Evolutionary conservation across 1,284 basidiomycete genomes (phyloP), one percentile per base, ranked within the genome.

Genomic region (Trichosporon asahii): DNA sequence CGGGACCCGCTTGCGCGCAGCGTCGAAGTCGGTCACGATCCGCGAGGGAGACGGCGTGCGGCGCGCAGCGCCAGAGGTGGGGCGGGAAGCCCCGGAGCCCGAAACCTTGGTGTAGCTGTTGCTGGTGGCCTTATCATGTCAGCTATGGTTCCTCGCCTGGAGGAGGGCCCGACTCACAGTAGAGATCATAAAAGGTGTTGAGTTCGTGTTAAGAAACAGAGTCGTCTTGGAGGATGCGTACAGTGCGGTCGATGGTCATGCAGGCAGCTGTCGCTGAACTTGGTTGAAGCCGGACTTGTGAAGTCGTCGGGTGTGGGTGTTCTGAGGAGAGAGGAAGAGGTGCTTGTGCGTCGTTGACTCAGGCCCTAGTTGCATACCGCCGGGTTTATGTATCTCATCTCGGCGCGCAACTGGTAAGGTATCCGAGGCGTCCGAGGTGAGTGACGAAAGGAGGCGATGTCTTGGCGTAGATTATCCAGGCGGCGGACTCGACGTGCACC

Each of bases 391-490:
- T 53, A 53, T 25, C 21, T 53, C 49, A 11, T 53, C 21, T 18
- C 57, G 29, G 18, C 2, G 12, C 27, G 35, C 27, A 18, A n/a
- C 29, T 61, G 29, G 57, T 60, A 18, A 61, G 57, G 15, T 12
- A 27, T 9, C 12, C 15, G 25, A 60, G 3, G 55, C 6, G 9
- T 14, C 3, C 49, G 3, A 27, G 55, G 25, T 12, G 55, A 27
- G 55, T 60, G 55, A 27, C 29, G 55, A 60, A n/a, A 29, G 27
- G 57, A 31, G 57, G 27, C 57, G 27, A 31, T 61, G 57, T 31
- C 57, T 61, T 61, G 57, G 57, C 57, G 29, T n/a, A 61, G 57
- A 61, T 61, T 31, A 31, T 31, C 57, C 57, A 61, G 57, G 57
- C 57, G 29, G 57, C 57, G 57, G 49, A 53, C n/a, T 49, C 49